Percentiles rank a stretch among this genome's conserved stretches.
Evolutionary conservation across 192 early-diverging fungal species (phyloP).

Genomic region (Pilaira anomala): DNA sequence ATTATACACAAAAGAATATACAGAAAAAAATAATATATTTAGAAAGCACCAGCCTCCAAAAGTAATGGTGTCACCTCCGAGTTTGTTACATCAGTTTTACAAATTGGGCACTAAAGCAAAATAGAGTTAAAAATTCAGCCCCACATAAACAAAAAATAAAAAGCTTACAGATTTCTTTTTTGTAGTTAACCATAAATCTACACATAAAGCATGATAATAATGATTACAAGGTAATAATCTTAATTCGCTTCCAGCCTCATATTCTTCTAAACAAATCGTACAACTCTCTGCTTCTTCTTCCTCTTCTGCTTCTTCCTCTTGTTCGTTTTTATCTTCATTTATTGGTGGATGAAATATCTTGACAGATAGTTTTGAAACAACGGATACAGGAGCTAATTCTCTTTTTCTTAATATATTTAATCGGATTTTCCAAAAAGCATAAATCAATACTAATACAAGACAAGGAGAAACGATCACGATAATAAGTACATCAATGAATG

Average conservation of each 20-base stretch:
- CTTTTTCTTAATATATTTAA: constrained; percentile 61
- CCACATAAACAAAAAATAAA: neutral
- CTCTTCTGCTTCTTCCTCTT: constrained; percentile 38
- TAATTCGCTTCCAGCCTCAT: constrained; percentile 78
- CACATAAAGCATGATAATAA: constrained; percentile 84
- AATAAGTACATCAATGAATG: constrained; percentile 75
- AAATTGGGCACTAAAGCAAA: constrained; percentile 27
- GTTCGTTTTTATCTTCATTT: constrained; percentile 54
- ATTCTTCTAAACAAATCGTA: constrained; percentile 93
- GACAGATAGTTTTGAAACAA: constrained; percentile 67
- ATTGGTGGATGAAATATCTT: constrained; percentile 62
- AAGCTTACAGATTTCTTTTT: constrained; percentile 82
- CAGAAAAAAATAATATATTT: neutral
- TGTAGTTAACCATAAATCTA: constrained; percentile 90
- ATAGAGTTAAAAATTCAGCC: too few species aligned
- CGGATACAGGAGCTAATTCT: constrained; percentile 70
- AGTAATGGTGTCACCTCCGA: constrained; percentile 25
- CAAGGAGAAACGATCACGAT: constrained; percentile 76
- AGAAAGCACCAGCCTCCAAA: constrained; percentile 2
- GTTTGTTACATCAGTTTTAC: constrained; percentile 27
- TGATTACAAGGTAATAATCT: constrained; percentile 85
- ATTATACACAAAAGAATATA: too few species aligned
- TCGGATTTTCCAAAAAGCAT: constrained; percentile 66
- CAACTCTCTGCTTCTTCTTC: constrained; percentile 71
- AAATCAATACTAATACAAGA: constrained; percentile 70